Base-by-base conservation (phyloP, 2,329 filamentous ascomycete genomes). In the Cladosporium velox region DNA sequence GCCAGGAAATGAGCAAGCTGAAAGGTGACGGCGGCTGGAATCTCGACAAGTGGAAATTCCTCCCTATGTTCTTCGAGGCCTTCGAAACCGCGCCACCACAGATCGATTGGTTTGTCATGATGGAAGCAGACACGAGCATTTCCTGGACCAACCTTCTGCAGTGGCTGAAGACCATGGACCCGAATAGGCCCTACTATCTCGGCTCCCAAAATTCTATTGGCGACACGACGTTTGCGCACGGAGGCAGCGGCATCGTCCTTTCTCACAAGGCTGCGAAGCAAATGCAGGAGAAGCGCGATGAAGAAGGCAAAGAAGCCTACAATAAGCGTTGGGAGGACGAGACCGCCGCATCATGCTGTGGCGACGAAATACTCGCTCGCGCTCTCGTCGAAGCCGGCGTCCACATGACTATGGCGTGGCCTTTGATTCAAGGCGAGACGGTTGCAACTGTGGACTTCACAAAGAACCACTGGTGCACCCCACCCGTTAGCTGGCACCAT, bases 1-100 rank as follows among this genome's bases (percentile, higher is more conserved):
- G 74, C 2, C 75, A 75, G 61, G 72, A 77, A 63, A 67, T 73
- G 63, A 68, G 70, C 64, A 70, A 73, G 57, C 66, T 78, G 15
- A 70, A 71, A 54, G 75, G 76, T 26, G 67, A 68, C 49, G 67
- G 77, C 74, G 84, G 84, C 2, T 86, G 85, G 85, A 79, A 75
- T 30, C 77, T 86, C 55, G 85, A 87, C 74, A 84, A 84, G 71
- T 87, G 82, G 79, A 87, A 87, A 72, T 86, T 86, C 68, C 72
- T 87, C 34, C 83, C 85, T 49, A 84, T 85, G 80, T 76, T 87
- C 4, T 82, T 85, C 66, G 75, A 80, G 32, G 81, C 84, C 0
- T 85, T 83, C 75, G 74, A 77, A 32, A 73, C 76, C 64, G 82
- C 81, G 35, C 81, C 81, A 2, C 67, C 72, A 18, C 74, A 79